These are phyloP conservation scores for Xylaria intraflava DNA, from an alignment of 495 filamentous ascomycete genomes.

Conservation along the genomic window DNA sequence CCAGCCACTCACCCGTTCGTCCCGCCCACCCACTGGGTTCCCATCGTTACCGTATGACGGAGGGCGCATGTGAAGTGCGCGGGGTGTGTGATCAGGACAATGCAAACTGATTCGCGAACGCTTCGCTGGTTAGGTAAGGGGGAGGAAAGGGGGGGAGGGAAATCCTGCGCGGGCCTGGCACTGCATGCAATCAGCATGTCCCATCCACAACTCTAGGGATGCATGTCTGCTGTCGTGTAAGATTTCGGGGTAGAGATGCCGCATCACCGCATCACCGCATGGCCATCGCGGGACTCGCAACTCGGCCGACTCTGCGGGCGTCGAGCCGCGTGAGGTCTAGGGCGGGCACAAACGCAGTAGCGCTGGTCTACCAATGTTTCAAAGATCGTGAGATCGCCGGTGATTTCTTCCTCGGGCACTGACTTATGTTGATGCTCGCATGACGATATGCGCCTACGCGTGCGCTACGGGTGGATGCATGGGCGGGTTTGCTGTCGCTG, in stretches of 20 bases:
- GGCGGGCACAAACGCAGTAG: too few species aligned
- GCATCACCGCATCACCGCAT: too few species aligned
- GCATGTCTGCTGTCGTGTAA: neutral
- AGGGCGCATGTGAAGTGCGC: slow-evolving; percentile 2
- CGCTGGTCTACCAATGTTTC: neutral
- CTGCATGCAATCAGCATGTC: slow-evolving; percentile 10
- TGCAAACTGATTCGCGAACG: slow-evolving; percentile 11
- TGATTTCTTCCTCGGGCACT: neutral
- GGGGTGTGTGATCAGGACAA: slow-evolving; percentile 11
- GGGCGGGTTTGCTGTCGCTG: neutral
- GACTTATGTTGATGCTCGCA: neutral
- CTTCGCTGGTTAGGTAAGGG: slow-evolving; percentile 1
- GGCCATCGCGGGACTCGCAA: too few species aligned
- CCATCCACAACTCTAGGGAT: neutral
- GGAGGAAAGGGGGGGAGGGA: neutral
- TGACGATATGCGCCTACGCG: slow-evolving; percentile 6
- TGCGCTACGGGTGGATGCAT: slow-evolving; percentile 2
- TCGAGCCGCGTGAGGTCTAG: too few species aligned
- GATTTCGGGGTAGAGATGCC: neutral
- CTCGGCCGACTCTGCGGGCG: too few species aligned
- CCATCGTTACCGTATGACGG: slow-evolving; percentile 7
- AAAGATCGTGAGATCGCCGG: neutral
- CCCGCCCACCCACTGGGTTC: slow-evolving; percentile 2
- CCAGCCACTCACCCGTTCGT: slow-evolving; percentile 2
- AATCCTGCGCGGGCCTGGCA: slow-evolving; percentile 6